Base-by-base conservation (phyloP, 805 yeast genomes). In the Suhomyces vadensis region DNA sequence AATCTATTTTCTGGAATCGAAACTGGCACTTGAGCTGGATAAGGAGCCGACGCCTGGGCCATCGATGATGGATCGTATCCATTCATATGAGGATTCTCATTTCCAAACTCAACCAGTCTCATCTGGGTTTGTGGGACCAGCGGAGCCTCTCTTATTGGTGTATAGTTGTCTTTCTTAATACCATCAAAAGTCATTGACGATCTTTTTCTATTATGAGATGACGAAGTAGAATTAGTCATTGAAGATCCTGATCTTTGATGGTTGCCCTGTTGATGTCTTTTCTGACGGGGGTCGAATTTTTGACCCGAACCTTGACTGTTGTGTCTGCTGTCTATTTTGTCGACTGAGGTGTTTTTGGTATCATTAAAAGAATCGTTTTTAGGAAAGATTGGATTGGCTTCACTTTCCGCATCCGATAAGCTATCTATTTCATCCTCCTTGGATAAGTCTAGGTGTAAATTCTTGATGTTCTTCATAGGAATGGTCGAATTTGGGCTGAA, bases 131-230 rank as follows among this genome's bases (percentile, higher is more conserved):
- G n/a, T n/a, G n/a, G n/a, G n/a, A n/a, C n/a, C n/a, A n/a, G n/a
- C n/a, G 25, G 25, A 23, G 25, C 10, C 16, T 29, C 33, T 14
- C 33, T 29, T 29, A 13, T 29, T 20, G 20, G 16, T 29, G 33
- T 17, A 9, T 14, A 16, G 20, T 13, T 14, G 21, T 68, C 72
- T 20, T 54, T 46, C 39, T 53, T 65, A 41, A 64, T 57, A 9
- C 48, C 64, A 16, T 58, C 60, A 27, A 67, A 58, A 2, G 64
- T 63, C 5, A 56, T 40, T 4, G 64, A 56, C 31, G 67, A 50
- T 41, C 64, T 51, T 31, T 55, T 40, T 29, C 23, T 14, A 13
- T 31, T 20, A 7, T 13, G 24, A 14, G 35, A 27, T 20, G 35
- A 27, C 7, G 36, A 20, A 29, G 33, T 29, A n/a, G 25, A 27